Evolutionary conservation across 345 rosid species (phyloP).

Genomic region (Brassica cretica): DNA sequence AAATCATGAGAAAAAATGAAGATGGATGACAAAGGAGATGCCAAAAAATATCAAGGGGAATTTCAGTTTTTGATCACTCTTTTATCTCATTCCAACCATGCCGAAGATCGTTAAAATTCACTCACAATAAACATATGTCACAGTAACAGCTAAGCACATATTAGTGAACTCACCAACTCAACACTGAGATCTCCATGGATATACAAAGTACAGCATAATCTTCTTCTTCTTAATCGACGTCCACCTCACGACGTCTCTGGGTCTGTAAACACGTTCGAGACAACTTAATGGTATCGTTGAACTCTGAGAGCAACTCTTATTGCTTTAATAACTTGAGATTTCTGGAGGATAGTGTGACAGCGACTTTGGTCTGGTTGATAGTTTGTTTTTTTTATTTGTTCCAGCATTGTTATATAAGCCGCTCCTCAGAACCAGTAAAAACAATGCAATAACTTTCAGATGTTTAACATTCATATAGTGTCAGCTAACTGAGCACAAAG

Average conservation of each 20-base stretch:
- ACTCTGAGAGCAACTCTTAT: not conserved
- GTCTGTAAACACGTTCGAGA: conserved; percentile 49
- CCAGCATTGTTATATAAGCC: conserved; percentile 75
- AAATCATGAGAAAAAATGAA: not conserved
- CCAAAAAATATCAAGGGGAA: not conserved
- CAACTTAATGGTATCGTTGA: not conserved
- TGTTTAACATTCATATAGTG: not conserved
- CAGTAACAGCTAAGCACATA: conserved; percentile 9
- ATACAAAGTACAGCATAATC: not conserved
- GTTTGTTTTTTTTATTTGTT: conserved; percentile 92
- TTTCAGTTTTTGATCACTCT: conserved; percentile 19
- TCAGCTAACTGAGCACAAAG: not conserved
- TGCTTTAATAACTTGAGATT: not conserved
- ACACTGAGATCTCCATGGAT: conserved; percentile 5
- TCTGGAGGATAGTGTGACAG: conserved; percentile 42
- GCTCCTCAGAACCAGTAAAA: conserved; percentile 77
- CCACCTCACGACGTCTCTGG: conserved; percentile 90
- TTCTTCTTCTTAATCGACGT: conserved; percentile 59
- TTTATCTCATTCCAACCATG: conserved; percentile 3
- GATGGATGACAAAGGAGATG: not conserved
- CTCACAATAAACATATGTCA: conserved; percentile 23
- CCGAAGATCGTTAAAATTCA: conserved; percentile 23
- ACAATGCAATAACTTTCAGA: conserved; percentile 8
- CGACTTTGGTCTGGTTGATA: conserved; percentile 85
- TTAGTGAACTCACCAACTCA: not conserved